Evolutionary conservation across 106 monocot species (phyloP).

Genomic region (Dendrobium catenatum): DNA sequence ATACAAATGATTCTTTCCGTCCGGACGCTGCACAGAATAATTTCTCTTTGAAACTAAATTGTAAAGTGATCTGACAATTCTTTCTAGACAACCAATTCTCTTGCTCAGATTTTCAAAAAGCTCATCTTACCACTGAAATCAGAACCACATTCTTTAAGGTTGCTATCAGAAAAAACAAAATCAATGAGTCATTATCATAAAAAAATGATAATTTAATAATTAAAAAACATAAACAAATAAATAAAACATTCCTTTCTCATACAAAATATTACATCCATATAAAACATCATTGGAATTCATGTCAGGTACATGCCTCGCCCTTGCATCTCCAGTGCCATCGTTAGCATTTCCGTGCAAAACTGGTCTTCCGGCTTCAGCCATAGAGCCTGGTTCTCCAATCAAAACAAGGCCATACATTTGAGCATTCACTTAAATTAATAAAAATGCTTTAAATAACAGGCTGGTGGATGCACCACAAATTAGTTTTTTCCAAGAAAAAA

Average conservation of each 20-base stretch:
- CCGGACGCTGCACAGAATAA: too few relatives aligned
- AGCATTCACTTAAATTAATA: background rate
- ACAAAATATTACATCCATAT: background rate
- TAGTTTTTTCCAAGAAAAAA: too few relatives aligned
- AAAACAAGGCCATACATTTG: background rate
- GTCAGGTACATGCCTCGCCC: background rate
- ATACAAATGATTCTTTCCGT: too few relatives aligned
- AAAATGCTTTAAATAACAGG: too few relatives aligned
- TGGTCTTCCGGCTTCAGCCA: constrained; percentile 54
- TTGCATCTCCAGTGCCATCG: constrained; percentile 42
- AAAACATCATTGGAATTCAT: background rate
- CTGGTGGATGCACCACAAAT: too few relatives aligned
- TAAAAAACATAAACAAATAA: background rate
- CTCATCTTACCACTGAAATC: background rate
- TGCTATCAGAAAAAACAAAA: background rate
- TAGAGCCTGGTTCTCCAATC: constrained; percentile 10
- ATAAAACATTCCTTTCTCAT: background rate
- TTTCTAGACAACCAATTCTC: background rate
- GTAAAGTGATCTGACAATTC: too few relatives aligned
- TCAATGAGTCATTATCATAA: background rate
- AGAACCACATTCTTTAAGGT: background rate
- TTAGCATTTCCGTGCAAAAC: constrained; percentile 69
- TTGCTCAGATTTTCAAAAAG: background rate
- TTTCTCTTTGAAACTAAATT: too few relatives aligned
- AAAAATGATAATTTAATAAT: background rate